Conservation (phyloP, 192 early-diverging fungal species). For the Phlyctochytrium arcticum region DNA sequence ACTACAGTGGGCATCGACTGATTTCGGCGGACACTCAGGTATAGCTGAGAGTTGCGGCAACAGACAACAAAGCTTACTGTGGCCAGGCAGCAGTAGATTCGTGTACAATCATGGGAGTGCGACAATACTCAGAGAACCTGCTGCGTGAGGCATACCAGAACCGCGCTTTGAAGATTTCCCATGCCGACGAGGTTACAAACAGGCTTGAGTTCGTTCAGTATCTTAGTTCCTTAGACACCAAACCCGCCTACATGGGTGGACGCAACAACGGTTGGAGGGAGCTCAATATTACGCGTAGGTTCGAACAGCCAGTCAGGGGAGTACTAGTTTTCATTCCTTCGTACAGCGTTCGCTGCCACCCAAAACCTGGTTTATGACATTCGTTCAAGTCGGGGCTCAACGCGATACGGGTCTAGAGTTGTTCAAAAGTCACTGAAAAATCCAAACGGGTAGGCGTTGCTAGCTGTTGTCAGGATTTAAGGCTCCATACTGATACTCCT, state of each 20-base stretch:
- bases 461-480: too few species aligned
- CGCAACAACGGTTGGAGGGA: slow-evolving; percentile 52
- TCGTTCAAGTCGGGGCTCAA: background rate
- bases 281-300: slow-evolving; percentile 38
- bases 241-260: slow-evolving; percentile 42
- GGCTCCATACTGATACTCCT: too few species aligned
- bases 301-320: background rate
- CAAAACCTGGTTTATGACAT: slow-evolving; percentile 13
- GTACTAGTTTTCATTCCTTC: background rate
- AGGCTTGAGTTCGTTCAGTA: slow-evolving; percentile 49
- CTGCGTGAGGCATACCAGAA: slow-evolving; percentile 23
- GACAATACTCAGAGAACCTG: slow-evolving; percentile 35
- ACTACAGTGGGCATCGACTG: slow-evolving; percentile 41
- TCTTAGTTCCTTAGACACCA: slow-evolving; percentile 41
- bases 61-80: background rate
- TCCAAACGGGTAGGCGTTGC: too few species aligned
- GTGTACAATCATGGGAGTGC: slow-evolving; percentile 42
- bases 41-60: background rate
- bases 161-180: slow-evolving; percentile 15
- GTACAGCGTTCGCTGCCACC: background rate
- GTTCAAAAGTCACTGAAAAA: too few species aligned
- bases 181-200: slow-evolving; percentile 46
- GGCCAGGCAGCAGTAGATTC: slow-evolving; percentile 45
- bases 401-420: background rate
- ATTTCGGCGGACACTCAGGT: slow-evolving; percentile 42